These are phyloP conservation scores for Begonia loranthoides DNA, from an alignment of 306 rosid genomes.

Conservation along the genomic window DNA sequence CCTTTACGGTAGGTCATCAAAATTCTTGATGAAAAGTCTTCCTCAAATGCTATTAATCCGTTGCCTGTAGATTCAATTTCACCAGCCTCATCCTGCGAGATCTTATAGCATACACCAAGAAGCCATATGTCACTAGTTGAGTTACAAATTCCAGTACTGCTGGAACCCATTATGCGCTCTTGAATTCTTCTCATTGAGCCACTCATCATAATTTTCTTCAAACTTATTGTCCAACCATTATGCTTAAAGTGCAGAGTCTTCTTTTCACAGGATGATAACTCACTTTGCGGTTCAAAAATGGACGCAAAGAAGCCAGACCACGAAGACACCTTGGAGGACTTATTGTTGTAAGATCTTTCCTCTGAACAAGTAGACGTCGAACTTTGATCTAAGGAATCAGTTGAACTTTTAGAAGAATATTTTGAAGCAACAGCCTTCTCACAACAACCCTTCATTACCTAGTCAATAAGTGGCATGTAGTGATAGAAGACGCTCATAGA, in stretches of 20 bases:
- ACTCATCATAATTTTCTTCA: conserved; percentile 51
- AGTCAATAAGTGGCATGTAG: conserved; percentile 28
- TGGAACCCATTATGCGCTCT: conserved; percentile 64
- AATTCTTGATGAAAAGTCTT: conserved; percentile 70
- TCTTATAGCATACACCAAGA: conserved; percentile 65
- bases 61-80: conserved; percentile 30
- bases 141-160: conserved; percentile 48
- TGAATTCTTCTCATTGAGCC: conserved; percentile 86
- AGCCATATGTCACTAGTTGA: conserved; percentile 90
- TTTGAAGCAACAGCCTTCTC: conserved; percentile 43
- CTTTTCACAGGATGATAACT: conserved; percentile 55
- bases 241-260: conserved; percentile 48
- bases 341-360: conserved; percentile 37
- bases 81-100: conserved; percentile 40
- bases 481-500: conserved; percentile 28
- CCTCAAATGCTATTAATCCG: conserved; percentile 46
- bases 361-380: conserved; percentile 31
- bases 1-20: conserved; percentile 92
- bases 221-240: conserved; percentile 68
- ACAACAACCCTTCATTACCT: conserved; percentile 56
- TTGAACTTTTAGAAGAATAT: conserved; percentile 42
- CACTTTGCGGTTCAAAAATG: conserved; percentile 55
- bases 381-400: conserved; percentile 35
- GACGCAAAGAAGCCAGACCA: conserved; percentile 80
- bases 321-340: conserved; percentile 50